Conservation (phyloP, 306 rosid genomes). For the Dicorynia guianensis region DNA sequence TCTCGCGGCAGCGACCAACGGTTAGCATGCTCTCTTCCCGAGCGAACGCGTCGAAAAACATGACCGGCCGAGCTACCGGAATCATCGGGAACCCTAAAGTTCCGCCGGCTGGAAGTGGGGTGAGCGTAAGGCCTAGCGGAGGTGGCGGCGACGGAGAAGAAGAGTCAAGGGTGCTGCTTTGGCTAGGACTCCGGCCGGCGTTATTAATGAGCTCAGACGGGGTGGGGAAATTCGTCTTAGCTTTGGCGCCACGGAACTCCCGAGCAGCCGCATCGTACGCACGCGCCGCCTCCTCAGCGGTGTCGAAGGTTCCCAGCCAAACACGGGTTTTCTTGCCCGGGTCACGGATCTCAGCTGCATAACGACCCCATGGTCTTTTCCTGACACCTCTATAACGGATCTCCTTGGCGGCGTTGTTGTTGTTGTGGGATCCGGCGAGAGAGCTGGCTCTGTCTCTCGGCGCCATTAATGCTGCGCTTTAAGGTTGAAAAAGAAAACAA, state of each 20-base stretch:
- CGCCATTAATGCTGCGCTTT: constrained; percentile 45
- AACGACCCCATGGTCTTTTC: constrained; percentile 86
- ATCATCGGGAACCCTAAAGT: constrained; percentile 31
- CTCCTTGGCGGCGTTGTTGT: constrained; percentile 45
- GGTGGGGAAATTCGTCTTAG: constrained; percentile 69
- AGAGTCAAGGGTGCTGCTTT: constrained; percentile 65
- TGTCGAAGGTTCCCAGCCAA: constrained; percentile 81
- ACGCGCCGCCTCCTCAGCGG: constrained; percentile 81
- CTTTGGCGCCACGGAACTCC: constrained; percentile 72
- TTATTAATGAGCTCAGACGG: constrained; percentile 24
- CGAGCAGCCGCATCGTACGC: constrained; percentile 78
- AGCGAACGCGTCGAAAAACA: constrained; percentile 60
- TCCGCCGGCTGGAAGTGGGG: constrained; percentile 22
- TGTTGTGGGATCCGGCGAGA: not conserved
- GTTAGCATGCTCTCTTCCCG: constrained; percentile 18
- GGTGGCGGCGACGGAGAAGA: constrained; percentile 42
- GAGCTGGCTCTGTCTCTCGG: constrained; percentile 39
- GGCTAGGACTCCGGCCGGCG: constrained; percentile 56
- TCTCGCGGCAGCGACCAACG: constrained; percentile 15
- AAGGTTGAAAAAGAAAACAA: not conserved
- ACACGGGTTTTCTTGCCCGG: constrained; percentile 78
- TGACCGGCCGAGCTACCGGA: constrained; percentile 45
- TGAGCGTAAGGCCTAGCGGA: constrained; percentile 42
- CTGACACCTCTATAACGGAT: constrained; percentile 76
- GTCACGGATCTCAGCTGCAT: constrained; percentile 90